Conservation (phyloP, 257 asterid genomes). For the Gentiana macrophylla region DNA sequence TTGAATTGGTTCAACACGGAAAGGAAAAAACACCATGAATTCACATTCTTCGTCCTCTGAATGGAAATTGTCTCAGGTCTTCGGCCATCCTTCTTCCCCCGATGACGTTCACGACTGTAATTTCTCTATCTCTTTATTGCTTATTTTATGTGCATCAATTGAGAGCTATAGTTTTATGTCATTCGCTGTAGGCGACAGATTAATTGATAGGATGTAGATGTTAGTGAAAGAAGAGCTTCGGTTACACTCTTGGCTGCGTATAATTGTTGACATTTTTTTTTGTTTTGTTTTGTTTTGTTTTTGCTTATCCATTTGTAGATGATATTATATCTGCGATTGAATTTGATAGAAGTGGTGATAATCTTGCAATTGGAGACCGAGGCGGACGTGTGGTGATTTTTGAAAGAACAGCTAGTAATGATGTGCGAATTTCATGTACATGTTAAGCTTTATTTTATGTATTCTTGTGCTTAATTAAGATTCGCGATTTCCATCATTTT, state of each 20-base stretch:
- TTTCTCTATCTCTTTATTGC: conserved; percentile 4
- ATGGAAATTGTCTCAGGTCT: conserved; percentile 73
- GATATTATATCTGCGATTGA: too few relatives aligned
- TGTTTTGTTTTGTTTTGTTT: conserved; percentile 10
- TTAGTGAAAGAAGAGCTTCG: background rate
- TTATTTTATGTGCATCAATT: too few relatives aligned
- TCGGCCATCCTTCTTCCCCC: conserved; percentile 54
- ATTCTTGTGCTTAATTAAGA: background rate
- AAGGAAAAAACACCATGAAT: conserved; percentile 9
- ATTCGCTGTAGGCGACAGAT: too few relatives aligned
- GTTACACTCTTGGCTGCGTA: background rate
- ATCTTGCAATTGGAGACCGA: too few relatives aligned
- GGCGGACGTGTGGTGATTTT: conserved; percentile 41
- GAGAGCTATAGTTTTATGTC: too few relatives aligned
- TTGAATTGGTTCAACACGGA: too few relatives aligned
- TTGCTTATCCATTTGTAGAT: conserved; percentile 27
- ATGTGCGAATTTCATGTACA: conserved; percentile 32
- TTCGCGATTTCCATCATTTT: too few relatives aligned
- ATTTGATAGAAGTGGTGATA: too few relatives aligned
- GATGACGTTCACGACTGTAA: conserved; percentile 60
- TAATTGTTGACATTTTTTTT: background rate
- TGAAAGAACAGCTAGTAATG: conserved; percentile 34
- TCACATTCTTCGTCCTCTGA: conserved; percentile 27
- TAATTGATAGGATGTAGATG: too few relatives aligned
- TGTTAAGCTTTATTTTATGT: background rate